Evolutionary conservation across 2,329 filamentous ascomycete genomes (phyloP).

Genomic region (Talaromyces sp.): DNA sequence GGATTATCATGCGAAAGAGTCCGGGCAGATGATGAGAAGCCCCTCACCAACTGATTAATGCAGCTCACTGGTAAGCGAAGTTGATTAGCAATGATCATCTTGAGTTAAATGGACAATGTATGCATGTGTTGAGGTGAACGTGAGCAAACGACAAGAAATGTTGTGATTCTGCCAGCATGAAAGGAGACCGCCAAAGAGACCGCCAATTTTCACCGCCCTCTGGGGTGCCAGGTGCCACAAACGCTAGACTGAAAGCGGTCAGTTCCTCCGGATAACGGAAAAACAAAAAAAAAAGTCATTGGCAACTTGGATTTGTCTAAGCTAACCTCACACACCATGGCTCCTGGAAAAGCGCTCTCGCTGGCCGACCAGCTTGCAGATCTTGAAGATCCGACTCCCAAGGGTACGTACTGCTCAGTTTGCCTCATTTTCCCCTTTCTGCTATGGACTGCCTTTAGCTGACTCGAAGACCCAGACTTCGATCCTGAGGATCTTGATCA

Average conservation of each 20-base stretch:
- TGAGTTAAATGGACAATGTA: not conserved
- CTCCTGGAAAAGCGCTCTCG: constrained; percentile 56
- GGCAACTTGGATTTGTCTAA: constrained; percentile 8
- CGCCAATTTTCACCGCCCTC: not conserved
- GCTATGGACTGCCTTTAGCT: not conserved
- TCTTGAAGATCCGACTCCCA: constrained; percentile 62
- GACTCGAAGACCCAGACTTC: constrained; percentile 60
- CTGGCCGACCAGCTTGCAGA: constrained; percentile 65
- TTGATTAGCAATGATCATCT: not conserved
- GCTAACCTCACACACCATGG: constrained; percentile 26
- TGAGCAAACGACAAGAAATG: not conserved
- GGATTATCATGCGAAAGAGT: constrained; percentile 80
- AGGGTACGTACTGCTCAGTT: constrained; percentile 54
- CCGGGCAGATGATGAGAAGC: constrained; percentile 59
- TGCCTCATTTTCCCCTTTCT: not conserved
- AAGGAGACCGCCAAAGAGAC: not conserved
- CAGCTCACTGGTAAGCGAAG: not conserved
- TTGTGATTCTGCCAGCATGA: constrained; percentile 14
- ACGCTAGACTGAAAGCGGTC: constrained; percentile 14
- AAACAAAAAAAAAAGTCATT: constrained; percentile 31
- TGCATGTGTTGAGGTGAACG: not conserved
- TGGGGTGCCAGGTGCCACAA: no score
- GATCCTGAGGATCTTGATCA: constrained; percentile 74
- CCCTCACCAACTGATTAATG: constrained; percentile 40
- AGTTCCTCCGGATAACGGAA: constrained; percentile 28